Evolutionary conservation across 1,284 basidiomycete species (phyloP).

Genomic region (Heterobasidion annosum): DNA sequence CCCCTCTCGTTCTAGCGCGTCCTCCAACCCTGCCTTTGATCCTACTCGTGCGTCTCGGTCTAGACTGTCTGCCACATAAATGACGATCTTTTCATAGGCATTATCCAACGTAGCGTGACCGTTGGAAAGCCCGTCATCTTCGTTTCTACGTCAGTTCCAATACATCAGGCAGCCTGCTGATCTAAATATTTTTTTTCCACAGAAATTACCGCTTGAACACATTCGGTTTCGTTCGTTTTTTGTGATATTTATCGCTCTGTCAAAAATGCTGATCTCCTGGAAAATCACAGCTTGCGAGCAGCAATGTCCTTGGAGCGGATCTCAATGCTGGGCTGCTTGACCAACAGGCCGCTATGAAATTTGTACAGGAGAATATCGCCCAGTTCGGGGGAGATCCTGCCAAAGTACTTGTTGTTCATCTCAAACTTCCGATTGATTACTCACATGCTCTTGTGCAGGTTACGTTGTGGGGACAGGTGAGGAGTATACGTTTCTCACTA

Average conservation of each 20-base stretch:
- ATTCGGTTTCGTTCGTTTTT: background rate
- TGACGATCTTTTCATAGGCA: slow-evolving; percentile 20
- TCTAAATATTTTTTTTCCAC: background rate
- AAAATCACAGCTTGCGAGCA: background rate
- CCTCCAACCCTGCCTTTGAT: slow-evolving; percentile 29
- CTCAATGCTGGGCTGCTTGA: slow-evolving; percentile 15
- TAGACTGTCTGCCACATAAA: background rate
- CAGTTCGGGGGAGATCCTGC: slow-evolving; percentile 54
- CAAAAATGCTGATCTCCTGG: background rate
- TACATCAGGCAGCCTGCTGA: background rate
- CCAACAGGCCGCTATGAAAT: slow-evolving; percentile 44
- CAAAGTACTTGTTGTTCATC: slow-evolving; percentile 18
- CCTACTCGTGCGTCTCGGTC: slow-evolving; percentile 32
- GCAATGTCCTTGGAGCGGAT: background rate
- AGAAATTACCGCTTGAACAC: slow-evolving; percentile 25
- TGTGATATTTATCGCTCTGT: too few relatives aligned
- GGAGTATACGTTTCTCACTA: background rate
- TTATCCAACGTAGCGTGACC: slow-evolving; percentile 35
- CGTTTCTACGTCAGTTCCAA: slow-evolving; percentile 35
- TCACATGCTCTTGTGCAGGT: background rate
- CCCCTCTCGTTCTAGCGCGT: slow-evolving; percentile 22
- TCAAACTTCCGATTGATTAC: background rate
- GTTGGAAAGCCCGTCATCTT: slow-evolving; percentile 44
- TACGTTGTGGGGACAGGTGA: background rate
- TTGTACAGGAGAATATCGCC: slow-evolving; percentile 50